Percentiles rank a stretch among this genome's conserved stretches.
phyloP scores from a whole-genome alignment of 2,329 filamentous ascomycete genomes.

The Bipolaris oryzae region DNA sequence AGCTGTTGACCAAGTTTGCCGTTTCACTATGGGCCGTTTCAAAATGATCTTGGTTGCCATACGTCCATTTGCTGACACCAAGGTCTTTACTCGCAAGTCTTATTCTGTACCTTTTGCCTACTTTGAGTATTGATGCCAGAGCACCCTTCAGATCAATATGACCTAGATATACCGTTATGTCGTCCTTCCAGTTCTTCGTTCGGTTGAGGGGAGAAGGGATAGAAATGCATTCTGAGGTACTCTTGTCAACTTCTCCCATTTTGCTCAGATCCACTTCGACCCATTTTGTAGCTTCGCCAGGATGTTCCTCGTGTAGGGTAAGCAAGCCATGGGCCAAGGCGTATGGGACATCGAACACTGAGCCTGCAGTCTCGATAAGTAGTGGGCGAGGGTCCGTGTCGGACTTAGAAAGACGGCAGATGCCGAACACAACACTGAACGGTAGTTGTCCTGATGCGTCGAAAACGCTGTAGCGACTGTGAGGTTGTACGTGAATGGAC shows the following conservation, averaged over 20 bases:
- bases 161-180: not conserved
- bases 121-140: not conserved
- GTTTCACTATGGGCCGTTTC: not conserved
- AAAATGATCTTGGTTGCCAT: not conserved
- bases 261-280: not conserved
- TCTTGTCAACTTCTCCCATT: not conserved
- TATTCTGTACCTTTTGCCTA: conserved; percentile 1
- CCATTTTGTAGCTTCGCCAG: conserved; percentile 1
- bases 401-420: not conserved
- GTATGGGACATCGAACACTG: conserved; percentile 8
- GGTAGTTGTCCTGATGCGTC: not conserved
- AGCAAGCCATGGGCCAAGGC: conserved; percentile 2
- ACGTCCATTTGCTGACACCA: not conserved
- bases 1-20: conserved; percentile 6
- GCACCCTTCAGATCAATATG: not conserved
- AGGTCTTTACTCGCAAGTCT: not conserved
- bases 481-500: not conserved
- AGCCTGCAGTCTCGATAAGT: conserved; percentile 1
- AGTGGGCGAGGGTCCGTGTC: conserved; percentile 1
- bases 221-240: not conserved
- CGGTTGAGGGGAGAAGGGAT: not conserved
- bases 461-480: conserved; percentile 3
- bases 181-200: not conserved
- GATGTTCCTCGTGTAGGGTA: not conserved
- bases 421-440: conserved; percentile 1